Base-by-base conservation (phyloP, 164 flowering plant species). In the Berberis thunbergii region DNA sequence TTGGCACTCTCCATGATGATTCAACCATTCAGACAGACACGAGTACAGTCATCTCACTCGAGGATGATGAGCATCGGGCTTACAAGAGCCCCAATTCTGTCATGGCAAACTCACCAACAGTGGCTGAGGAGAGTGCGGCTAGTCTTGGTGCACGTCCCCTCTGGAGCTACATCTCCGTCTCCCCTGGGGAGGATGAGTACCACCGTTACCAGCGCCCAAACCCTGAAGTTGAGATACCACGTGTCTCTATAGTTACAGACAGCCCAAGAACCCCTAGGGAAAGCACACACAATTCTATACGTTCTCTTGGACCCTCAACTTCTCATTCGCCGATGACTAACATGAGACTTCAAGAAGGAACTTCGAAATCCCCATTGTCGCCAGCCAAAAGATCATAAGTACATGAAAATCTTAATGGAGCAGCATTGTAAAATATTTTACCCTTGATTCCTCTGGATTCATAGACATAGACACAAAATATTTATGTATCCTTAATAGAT, bases 1-100 rank as follows among this genome's bases (percentile, higher is more conserved):
- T 55, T 9, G 81, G 94, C 9, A n/a, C 45, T 4, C 69, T 56
- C 62, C 48, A 71, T 1, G 98, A 89, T 66, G 90, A 82, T 68
- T 77, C 91, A 45, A 83, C 96, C 11, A 72, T 85, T 38, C 89
- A 73, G 63, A 86, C 96, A 4, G 94, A 88, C 42, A 83, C 97
- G n/a, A 86, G 96, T 83, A 89, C 98, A 6, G 84, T 93, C 3
- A 59, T 80, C 69, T 93, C 97, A 4, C 12, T 87, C 1, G 96
- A 89, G 65, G 96, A 92, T 59, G 13, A 26, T 26, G 26, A 26
- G 26, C 26, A 26, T 26, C 26, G 26, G 26, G 26, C 26, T 26
- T 26, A 26, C 26, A 26, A 26, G 26, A 26, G 26, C 26, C 26
- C 26, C 26, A 26, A 26, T 26, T 26, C 26, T 26, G 0, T 26